Conservation (phyloP, 2,329 filamentous ascomycete genomes). For the Claviceps sp. region DNA sequence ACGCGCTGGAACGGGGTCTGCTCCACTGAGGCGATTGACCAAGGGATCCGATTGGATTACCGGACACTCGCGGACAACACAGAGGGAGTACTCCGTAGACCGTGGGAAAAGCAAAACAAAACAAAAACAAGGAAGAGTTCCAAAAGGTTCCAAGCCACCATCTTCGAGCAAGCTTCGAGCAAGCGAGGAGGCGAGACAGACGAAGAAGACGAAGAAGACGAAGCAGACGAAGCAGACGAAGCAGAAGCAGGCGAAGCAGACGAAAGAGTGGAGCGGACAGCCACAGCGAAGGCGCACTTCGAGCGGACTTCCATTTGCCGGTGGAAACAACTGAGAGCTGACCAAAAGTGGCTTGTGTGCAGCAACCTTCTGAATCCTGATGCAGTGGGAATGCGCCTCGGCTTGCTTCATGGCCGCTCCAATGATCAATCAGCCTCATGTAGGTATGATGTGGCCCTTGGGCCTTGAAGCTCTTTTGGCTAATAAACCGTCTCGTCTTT, state of each 20-base stretch:
- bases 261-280: not conserved
- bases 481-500: too few species aligned
- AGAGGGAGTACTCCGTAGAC: not conserved
- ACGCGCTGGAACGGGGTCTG: not conserved
- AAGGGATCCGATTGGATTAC: slow-evolving; percentile 1
- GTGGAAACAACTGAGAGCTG: too few species aligned
- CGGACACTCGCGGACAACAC: not conserved
- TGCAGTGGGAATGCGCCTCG: too few species aligned
- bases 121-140: slow-evolving; percentile 4
- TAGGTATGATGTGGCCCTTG: too few species aligned
- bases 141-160: not conserved
- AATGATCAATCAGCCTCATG: not conserved
- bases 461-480: too few species aligned
- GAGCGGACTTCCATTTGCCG: too few species aligned
- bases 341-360: too few species aligned
- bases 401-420: not conserved
- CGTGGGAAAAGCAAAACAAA: not conserved
- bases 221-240: too few species aligned
- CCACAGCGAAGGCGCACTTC: not conserved
- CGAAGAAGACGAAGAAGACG: too few species aligned
- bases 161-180: not conserved
- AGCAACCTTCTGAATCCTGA: too few species aligned
- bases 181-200: not conserved
- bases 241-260: too few species aligned
- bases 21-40: not conserved